phyloP scores from a whole-genome alignment of 129 eudicot genomes.

The Ambrosia trifida region DNA sequence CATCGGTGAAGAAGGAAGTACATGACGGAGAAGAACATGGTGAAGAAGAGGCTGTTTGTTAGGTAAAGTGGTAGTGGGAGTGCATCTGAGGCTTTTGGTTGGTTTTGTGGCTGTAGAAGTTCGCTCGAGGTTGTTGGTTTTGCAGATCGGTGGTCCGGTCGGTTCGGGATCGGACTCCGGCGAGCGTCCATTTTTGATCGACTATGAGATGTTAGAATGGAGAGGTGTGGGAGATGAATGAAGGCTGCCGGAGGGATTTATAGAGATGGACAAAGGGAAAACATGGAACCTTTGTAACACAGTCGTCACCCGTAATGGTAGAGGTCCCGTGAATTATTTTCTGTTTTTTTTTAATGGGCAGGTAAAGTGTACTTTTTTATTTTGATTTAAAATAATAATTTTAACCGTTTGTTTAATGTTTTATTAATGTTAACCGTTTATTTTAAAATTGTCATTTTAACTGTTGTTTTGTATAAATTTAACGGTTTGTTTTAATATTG shows the following conservation, averaged over 20 bases:
- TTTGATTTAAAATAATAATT: no score
- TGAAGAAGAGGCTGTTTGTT: slow-evolving; percentile 41
- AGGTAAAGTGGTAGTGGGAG: slow-evolving; percentile 57
- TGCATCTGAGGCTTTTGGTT: slow-evolving; percentile 51
- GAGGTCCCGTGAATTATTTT: no score
- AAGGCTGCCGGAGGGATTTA: slow-evolving; percentile 24
- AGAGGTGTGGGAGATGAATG: slow-evolving; percentile 28
- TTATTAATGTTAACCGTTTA: no score
- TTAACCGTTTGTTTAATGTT: no score
- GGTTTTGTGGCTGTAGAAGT: slow-evolving; percentile 33
- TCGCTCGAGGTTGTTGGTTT: slow-evolving; percentile 37
- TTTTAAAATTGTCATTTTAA: no score
- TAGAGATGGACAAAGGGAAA: slow-evolving; percentile 22
- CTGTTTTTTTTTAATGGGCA: no score
- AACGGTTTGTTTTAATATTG: no score
- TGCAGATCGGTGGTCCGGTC: slow-evolving; percentile 1
- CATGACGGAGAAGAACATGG: slow-evolving; percentile 30
- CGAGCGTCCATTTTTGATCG: slow-evolving; percentile 49
- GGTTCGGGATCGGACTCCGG: slow-evolving; percentile 42
- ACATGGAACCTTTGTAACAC: slow-evolving; percentile 18
- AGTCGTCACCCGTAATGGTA: no score
- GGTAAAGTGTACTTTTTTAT: no score
- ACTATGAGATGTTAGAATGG: neutral
- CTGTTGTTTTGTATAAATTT: no score
- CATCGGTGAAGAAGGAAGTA: slow-evolving; percentile 28